Conservation (phyloP, 768 basidiomycete genomes). For the Galerina marginata region DNA sequence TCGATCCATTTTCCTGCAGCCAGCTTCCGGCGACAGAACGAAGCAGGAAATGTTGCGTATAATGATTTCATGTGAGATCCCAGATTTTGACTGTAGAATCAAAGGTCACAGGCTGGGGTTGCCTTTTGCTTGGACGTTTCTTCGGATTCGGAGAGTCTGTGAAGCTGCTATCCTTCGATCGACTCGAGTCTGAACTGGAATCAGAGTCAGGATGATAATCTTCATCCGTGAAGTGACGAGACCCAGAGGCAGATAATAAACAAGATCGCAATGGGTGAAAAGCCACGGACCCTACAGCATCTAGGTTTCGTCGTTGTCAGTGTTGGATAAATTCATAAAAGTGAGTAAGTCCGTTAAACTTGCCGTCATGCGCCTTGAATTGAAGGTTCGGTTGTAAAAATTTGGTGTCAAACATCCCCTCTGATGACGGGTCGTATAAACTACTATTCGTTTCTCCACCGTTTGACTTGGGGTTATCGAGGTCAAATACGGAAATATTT, state of each 20-base stretch:
- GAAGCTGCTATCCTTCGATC: not conserved
- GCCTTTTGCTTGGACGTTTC: constrained; percentile 10
- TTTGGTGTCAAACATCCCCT: not conserved
- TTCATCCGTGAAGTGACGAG: constrained; percentile 65
- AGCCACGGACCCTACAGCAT: constrained; percentile 72
- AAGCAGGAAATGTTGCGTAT: not conserved
- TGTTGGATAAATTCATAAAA: not conserved
- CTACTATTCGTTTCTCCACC: not conserved
- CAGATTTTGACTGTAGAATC: constrained; percentile 42
- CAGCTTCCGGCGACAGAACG: too few relatives aligned
- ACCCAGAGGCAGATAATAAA: constrained; percentile 75
- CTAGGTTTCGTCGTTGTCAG: constrained; percentile 38
- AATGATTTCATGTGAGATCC: constrained; percentile 24
- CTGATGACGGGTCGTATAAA: not conserved
- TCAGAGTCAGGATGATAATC: constrained; percentile 32
- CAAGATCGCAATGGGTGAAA: constrained; percentile 71
- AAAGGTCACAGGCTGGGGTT: constrained; percentile 31
- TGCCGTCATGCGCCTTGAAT: constrained; percentile 66
- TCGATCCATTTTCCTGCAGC: too few relatives aligned
- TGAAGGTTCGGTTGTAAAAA: constrained; percentile 34
- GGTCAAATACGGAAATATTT: constrained; percentile 61
- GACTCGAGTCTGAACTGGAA: not conserved
- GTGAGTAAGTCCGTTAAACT: not conserved
- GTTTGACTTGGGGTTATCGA: constrained; percentile 28
- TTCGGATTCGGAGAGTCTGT: not conserved